Conservation (phyloP, 179 eudicot species). For the Kewa caespitosa region DNA sequence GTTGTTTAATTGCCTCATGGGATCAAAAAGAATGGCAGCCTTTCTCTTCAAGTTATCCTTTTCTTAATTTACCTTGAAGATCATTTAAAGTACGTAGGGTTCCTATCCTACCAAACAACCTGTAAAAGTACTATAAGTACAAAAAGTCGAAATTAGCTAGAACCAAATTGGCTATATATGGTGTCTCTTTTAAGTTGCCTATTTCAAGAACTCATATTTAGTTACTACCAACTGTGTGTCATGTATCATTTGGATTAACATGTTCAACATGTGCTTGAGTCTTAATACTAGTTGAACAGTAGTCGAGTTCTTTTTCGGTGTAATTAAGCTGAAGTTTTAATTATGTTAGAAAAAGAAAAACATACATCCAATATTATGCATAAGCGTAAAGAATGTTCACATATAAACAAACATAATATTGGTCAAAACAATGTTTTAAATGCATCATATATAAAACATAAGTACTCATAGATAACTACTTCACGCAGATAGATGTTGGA, state of each 20-base stretch:
- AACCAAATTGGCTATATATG: neutral
- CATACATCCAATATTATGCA: neutral
- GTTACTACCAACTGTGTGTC: too few species aligned
- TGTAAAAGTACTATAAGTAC: neutral
- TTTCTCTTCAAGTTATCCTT: slow-evolving; percentile 25
- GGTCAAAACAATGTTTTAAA: too few species aligned
- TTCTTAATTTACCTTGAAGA: neutral
- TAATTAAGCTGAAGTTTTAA: too few species aligned
- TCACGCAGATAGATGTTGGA: too few species aligned
- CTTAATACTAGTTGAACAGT: too few species aligned
- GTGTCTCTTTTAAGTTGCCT: neutral
- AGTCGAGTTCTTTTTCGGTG: too few species aligned
- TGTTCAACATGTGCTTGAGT: too few species aligned
- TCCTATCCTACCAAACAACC: neutral
- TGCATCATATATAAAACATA: too few species aligned
- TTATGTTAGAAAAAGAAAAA: neutral
- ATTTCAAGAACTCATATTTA: neutral
- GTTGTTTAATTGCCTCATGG: neutral
- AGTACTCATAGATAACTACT: too few species aligned
- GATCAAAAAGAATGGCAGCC: slow-evolving; percentile 30
- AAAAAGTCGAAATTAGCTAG: neutral
- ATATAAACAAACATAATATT: too few species aligned
- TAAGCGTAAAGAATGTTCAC: neutral
- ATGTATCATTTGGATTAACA: neutral
- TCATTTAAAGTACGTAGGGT: neutral